Conservation (phyloP, 192 early-diverging fungal genomes). For the Dispira parvispora region DNA sequence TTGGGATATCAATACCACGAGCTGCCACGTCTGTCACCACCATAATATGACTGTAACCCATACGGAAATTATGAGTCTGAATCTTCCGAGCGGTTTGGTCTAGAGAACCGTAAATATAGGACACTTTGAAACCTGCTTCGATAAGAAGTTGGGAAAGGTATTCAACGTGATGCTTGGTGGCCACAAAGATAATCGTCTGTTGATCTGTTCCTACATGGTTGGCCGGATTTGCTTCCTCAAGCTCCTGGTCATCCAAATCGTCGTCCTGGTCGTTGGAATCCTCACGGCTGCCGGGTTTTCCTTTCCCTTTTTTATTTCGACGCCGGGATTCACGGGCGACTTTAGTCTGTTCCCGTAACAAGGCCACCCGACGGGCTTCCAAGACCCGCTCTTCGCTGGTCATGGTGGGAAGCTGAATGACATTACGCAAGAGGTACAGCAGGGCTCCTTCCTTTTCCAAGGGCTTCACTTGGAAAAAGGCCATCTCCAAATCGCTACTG, state of each 20-base stretch:
- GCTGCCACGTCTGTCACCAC: slow-evolving; percentile 98
- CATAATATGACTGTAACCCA: slow-evolving; percentile 57
- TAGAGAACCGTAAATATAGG: slow-evolving; percentile 87
- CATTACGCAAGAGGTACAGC: slow-evolving; percentile 59
- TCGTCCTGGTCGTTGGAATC: slow-evolving; percentile 22
- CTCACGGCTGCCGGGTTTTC: slow-evolving; percentile 16
- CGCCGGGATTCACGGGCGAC: not conserved
- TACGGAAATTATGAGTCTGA: slow-evolving; percentile 72
- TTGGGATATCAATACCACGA: slow-evolving; percentile 97
- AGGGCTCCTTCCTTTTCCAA: slow-evolving; percentile 84
- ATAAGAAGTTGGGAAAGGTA: slow-evolving; percentile 63
- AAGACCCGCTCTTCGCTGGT: slow-evolving; percentile 26
- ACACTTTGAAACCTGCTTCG: slow-evolving; percentile 50
- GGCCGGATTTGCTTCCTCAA: slow-evolving; percentile 15
- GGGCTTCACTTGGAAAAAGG: slow-evolving; percentile 73
- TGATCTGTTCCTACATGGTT: slow-evolving; percentile 21
- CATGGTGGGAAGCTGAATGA: slow-evolving; percentile 49
- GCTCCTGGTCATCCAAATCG: slow-evolving; percentile 16
- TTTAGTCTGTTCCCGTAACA: slow-evolving; percentile 9
- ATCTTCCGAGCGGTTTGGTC: slow-evolving; percentile 83
- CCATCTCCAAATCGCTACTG: slow-evolving; percentile 86
- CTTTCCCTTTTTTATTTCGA: not conserved
- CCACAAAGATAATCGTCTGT: slow-evolving; percentile 85
- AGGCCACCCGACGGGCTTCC: slow-evolving; percentile 16
- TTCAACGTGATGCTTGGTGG: slow-evolving; percentile 98